A percentile compares a stretch with the other conserved stretches of the same genome.
These are phyloP conservation scores for Exophiala sp. DNA, from an alignment of 2,329 filamentous ascomycete genomes.

Conservation along the genomic window DNA sequence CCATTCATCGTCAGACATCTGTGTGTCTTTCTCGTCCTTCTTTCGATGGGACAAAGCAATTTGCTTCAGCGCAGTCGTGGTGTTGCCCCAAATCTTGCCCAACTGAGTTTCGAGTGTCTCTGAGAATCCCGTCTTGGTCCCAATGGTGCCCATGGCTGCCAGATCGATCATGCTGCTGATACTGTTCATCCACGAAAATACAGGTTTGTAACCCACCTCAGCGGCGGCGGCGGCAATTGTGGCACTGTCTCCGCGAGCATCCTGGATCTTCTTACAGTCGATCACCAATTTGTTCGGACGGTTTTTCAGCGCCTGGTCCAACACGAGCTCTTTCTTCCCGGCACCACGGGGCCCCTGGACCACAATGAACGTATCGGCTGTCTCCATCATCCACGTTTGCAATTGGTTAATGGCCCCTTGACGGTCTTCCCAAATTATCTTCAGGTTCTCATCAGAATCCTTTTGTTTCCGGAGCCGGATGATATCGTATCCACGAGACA, in stretches of 20 bases:
- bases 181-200: conserved; percentile 96
- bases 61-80: conserved; percentile 68
- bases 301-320: conserved; percentile 74
- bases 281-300: conserved; percentile 70
- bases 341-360: conserved; percentile 88
- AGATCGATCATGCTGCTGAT: conserved; percentile 88
- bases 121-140: conserved; percentile 88
- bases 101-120: conserved; percentile 87
- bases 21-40: conserved; percentile 66
- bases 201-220: conserved; percentile 81
- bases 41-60: conserved; percentile 65
- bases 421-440: conserved; percentile 81
- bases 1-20: conserved; percentile 75
- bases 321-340: conserved; percentile 79
- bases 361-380: conserved; percentile 84
- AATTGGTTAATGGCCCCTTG: conserved; percentile 76
- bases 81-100: conserved; percentile 81
- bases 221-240: conserved; percentile 76
- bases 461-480: conserved; percentile 42
- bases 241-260: conserved; percentile 78
- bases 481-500: conserved; percentile 40
- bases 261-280: conserved; percentile 89
- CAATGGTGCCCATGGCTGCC: conserved; percentile 87
- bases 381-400: conserved; percentile 79
- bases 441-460: conserved; percentile 62